Percentiles rank a stretch among this genome's conserved stretches.
phyloP scores from a whole-genome alignment of 805 yeast species.

The Ogataea sp. region DNA sequence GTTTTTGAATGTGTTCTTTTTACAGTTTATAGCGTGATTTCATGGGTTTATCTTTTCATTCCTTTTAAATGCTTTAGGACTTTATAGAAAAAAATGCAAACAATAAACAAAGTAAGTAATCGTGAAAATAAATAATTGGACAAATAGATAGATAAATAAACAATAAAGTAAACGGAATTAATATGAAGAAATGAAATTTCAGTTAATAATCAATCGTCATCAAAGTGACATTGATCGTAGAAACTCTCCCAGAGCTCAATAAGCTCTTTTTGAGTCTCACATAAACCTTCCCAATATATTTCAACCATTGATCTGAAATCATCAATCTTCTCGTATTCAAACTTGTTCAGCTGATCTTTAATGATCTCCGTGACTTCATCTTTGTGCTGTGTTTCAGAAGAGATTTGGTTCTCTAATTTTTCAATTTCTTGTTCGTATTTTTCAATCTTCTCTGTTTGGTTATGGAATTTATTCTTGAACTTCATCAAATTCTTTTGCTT shows the following conservation, averaged over 20 bases:
- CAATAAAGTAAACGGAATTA: too few species aligned
- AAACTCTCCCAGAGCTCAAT: slow-evolving; percentile 87
- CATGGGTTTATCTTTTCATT: too few species aligned
- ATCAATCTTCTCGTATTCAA: slow-evolving; percentile 67
- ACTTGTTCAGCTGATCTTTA: slow-evolving; percentile 54
- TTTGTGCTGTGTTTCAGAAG: slow-evolving; percentile 48
- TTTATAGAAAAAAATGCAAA: too few species aligned
- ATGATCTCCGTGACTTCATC: slow-evolving; percentile 59
- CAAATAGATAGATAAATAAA: background rate
- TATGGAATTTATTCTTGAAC: slow-evolving; percentile 33
- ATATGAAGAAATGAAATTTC: too few species aligned
- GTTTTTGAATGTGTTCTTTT: too few species aligned
- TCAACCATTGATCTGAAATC: slow-evolving; percentile 89
- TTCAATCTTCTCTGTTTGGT: slow-evolving; percentile 56
- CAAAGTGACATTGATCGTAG: slow-evolving; percentile 44
- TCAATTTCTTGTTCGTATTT: slow-evolving; percentile 51
- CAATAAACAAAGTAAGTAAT: too few species aligned
- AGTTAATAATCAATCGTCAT: too few species aligned
- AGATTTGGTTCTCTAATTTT: slow-evolving; percentile 44
- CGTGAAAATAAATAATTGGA: background rate
- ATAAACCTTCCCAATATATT: slow-evolving; percentile 80
- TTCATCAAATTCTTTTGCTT: slow-evolving; percentile 38
- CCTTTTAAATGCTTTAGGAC: too few species aligned
- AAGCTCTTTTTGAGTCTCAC: slow-evolving; percentile 89
- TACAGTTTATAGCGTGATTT: too few species aligned